Conservation (phyloP, 257 asterid species). For the Echites panduratus region DNA sequence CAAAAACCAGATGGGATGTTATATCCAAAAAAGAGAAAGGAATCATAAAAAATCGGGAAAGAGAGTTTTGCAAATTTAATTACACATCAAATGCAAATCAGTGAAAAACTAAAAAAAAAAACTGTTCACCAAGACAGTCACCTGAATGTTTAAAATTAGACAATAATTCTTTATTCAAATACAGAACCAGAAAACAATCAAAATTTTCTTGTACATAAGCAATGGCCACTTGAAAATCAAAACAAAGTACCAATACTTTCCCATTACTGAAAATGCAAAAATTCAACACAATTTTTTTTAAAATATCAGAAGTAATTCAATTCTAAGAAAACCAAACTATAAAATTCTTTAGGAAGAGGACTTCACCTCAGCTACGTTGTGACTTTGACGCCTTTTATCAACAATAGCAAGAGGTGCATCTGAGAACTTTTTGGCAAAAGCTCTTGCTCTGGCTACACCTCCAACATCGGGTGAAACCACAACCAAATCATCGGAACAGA, state of each 20-base stretch:
- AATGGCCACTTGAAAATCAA: not conserved
- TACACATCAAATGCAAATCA: not conserved
- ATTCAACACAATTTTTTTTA: not conserved
- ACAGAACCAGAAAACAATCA: not conserved
- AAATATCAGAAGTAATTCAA: not conserved
- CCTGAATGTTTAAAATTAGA: not conserved
- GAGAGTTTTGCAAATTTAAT: not conserved
- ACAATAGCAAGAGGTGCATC: conserved; percentile 87
- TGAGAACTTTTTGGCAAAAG: conserved; percentile 75
- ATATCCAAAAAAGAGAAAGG: not conserved
- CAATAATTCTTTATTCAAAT: not conserved
- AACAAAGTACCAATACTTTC: not conserved
- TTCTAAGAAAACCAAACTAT: not conserved
- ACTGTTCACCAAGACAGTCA: not conserved
- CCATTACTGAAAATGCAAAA: not conserved
- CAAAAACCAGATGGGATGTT: not conserved
- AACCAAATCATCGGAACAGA: conserved; percentile 59
- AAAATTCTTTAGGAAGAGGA: conserved; percentile 1
- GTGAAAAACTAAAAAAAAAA: not conserved
- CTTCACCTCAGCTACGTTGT: conserved; percentile 68
- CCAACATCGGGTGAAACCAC: conserved; percentile 92
- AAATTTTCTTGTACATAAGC: not conserved
- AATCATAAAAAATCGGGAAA: not conserved
- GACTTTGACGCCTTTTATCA: conserved; percentile 80
- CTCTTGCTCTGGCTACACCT: conserved; percentile 85